phyloP scores from a whole-genome alignment of 768 basidiomycete species.

The Coprinopsis sp. region DNA sequence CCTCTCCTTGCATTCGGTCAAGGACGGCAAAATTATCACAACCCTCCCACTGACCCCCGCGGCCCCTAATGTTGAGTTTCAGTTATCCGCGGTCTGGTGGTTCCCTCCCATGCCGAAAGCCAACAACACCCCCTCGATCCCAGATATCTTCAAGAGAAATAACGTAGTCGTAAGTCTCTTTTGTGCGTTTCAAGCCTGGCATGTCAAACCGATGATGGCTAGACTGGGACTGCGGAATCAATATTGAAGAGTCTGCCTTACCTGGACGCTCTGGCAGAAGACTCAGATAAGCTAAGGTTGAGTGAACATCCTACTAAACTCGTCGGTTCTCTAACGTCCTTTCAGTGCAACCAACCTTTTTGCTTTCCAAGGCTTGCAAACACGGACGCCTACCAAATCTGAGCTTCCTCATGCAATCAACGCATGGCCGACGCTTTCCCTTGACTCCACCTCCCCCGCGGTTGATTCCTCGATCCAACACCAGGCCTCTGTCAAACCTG shows the following conservation, averaged over 20 bases:
- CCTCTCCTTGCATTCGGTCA: slow-evolving; percentile 70
- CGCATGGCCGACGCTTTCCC: slow-evolving; percentile 63
- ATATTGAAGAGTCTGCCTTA: slow-evolving; percentile 65
- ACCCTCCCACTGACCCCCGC: slow-evolving; percentile 34
- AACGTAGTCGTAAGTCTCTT: slow-evolving; percentile 51
- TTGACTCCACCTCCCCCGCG: slow-evolving; percentile 35
- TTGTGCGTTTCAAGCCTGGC: slow-evolving; percentile 1
- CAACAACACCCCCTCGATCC: slow-evolving; percentile 41
- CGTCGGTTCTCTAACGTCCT: slow-evolving; percentile 12
- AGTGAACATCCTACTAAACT: slow-evolving; percentile 13
- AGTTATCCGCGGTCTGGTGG: slow-evolving; percentile 68
- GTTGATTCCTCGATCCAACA: slow-evolving; percentile 58
- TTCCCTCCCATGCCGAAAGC: slow-evolving; percentile 45
- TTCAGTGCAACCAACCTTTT: slow-evolving; percentile 73
- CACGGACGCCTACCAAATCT: slow-evolving; percentile 38
- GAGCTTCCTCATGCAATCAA: slow-evolving; percentile 56
- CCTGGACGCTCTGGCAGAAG: slow-evolving; percentile 65
- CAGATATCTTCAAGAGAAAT: slow-evolving; percentile 72
- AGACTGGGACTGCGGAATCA: slow-evolving; percentile 79
- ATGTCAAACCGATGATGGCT: slow-evolving; percentile 14
- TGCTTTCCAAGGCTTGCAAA: slow-evolving; percentile 70
- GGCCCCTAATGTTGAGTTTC: slow-evolving; percentile 15
- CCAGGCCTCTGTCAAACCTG: slow-evolving; percentile 24
- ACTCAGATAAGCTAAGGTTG: slow-evolving; percentile 65
- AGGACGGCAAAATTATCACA: slow-evolving; percentile 62